Percentiles rank a stretch among this genome's conserved stretches.
These are phyloP conservation scores for Diplotaxis tenuifolia DNA, from an alignment of 345 rosid genomes.

Conservation along the genomic window DNA sequence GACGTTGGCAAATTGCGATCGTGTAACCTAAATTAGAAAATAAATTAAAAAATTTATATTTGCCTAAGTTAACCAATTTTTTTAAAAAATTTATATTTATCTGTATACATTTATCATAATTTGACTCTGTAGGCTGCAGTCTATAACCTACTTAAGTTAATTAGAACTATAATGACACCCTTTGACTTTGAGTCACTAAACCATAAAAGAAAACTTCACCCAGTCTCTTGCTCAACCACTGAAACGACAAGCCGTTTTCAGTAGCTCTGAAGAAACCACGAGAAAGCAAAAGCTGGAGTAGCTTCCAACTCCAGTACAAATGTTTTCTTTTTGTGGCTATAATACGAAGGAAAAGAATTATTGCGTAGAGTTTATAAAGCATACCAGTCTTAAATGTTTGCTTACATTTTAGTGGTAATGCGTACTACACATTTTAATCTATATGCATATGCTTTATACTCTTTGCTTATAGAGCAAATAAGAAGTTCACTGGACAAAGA, in stretches of 20 bases:
- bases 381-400: too few species aligned
- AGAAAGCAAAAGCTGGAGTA: slow-evolving; percentile 4
- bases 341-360: too few species aligned
- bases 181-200: neutral
- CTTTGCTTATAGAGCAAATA: slow-evolving; percentile 19
- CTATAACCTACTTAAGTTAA: neutral
- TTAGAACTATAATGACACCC: neutral
- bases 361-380: too few species aligned
- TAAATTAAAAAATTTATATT: too few species aligned
- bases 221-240: neutral
- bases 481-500: neutral
- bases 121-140: neutral
- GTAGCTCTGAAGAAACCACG: neutral
- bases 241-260: slow-evolving; percentile 14
- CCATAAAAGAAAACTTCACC: neutral
- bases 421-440: slow-evolving; percentile 14
- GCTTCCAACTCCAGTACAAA: neutral
- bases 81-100: too few species aligned
- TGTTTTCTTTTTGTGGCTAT: too few species aligned
- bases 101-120: too few species aligned
- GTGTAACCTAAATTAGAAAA: neutral
- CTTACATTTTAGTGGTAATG: neutral
- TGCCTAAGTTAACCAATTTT: too few species aligned
- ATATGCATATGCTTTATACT: slow-evolving; percentile 18
- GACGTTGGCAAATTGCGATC: neutral